phyloP scores from a whole-genome alignment of 2,329 filamentous ascomycete genomes.

The Trichoderma brevicompactum region DNA sequence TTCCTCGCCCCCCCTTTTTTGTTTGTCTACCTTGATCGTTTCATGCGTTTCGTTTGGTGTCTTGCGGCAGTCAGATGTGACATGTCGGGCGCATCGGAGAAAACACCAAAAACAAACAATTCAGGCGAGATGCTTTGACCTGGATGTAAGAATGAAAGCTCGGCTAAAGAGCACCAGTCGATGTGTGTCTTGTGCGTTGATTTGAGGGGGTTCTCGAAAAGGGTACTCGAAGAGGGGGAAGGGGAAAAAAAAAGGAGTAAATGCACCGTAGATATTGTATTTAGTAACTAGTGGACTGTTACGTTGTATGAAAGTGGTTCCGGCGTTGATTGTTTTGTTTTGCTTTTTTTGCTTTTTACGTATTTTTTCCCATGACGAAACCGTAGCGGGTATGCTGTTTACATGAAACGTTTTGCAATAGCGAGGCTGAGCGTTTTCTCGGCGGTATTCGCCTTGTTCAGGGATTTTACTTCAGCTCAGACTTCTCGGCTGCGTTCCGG shows the following conservation, averaged over 20 bases:
- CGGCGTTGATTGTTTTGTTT: not conserved
- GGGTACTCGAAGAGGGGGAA: not conserved
- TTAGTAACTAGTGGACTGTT: not conserved
- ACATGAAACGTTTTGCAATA: not conserved
- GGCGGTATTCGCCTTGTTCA: not conserved
- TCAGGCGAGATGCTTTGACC: not conserved
- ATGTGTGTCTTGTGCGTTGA: slow-evolving; percentile 11
- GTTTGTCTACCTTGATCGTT: not conserved
- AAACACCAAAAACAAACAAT: not conserved
- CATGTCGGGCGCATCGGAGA: slow-evolving; percentile 10
- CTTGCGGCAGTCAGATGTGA: slow-evolving; percentile 1
- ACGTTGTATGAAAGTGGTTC: slow-evolving; percentile 12
- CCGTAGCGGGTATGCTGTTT: not conserved
- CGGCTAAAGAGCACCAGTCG: not conserved
- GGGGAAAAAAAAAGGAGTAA: not conserved
- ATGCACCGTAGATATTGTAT: not conserved
- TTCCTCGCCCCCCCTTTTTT: not conserved
- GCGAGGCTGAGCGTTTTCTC: not conserved
- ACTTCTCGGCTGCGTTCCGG: slow-evolving; percentile 13
- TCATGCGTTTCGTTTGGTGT: not conserved
- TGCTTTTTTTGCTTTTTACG: too few relatives aligned
- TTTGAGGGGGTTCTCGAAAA: slow-evolving; percentile 7
- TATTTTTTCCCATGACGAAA: not conserved
- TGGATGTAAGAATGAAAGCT: not conserved
- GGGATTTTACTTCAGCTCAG: not conserved